Evolutionary conservation across 2,329 filamentous ascomycete genomes (phyloP), one percentile per base, ranked within the genome.

Genomic region (Scedosporium boydii): DNA sequence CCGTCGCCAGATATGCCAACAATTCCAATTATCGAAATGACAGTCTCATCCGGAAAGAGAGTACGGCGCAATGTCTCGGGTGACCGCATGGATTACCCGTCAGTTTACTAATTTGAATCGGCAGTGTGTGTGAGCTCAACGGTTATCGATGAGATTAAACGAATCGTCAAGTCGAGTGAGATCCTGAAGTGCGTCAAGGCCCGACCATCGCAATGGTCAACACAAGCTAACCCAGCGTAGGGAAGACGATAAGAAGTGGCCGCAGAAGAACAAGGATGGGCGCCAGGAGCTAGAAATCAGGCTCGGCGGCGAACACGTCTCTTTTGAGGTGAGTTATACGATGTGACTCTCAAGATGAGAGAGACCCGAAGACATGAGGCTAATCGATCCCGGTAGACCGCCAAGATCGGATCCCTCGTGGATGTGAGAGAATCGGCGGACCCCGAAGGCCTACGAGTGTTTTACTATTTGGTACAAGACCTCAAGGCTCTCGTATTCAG

Each of bases 21-120:
- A 99, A 99, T 77, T 98, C 93, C 63, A 99, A 99, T 78, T 99
- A 99, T 78, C 88, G 95, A 71, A 99, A 99, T 77, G 95, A 99
- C 74, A 97, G 93, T 66, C 80, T 99, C 69, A 99, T 99, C 72
- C 89, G 95, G 67, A 99, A 99, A 93, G 95, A 99, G 81, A 99
- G 95, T 97, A 81, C 69, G 92, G 76, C 6, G 1, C 51, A 23
- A 59, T 29, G n/a, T 58, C 9, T 9, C 10, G 23, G 26, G 7
- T 34, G 56, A 7, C n/a, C 57, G 34, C 10, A 46, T 6, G 9
- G 23, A 23, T n/a, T 26, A n/a, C 18, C 12, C 27, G 51, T 1
- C 41, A 6, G 3, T 3, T 29, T 5, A 10, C 55, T 60, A 61
- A 65, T 7, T 29, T 44, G 48, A 16, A 6, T 16, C 38, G 34